A percentile compares a stretch with the other conserved stretches of the same genome.
These are phyloP conservation scores for Aristolochia californica DNA, from an alignment of 164 flowering plant genomes.

Conservation along the genomic window DNA sequence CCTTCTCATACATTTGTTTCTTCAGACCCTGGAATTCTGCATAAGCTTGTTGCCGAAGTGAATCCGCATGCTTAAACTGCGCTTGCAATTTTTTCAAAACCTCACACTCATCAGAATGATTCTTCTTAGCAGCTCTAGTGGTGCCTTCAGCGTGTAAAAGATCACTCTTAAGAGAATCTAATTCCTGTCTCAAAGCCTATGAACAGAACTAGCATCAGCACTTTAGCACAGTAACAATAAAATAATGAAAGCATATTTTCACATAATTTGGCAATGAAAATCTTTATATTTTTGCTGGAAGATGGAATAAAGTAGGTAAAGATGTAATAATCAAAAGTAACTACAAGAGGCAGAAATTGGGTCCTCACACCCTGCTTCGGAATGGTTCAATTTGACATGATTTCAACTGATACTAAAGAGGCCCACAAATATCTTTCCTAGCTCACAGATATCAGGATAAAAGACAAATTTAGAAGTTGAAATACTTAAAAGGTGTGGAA, in stretches of 20 bases:
- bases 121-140: slow-evolving; percentile 35
- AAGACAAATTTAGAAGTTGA: too few species aligned
- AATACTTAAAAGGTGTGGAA: too few species aligned
- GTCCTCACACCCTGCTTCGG: too few species aligned
- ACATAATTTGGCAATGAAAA: too few species aligned
- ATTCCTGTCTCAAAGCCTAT: slow-evolving; percentile 52
- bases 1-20: slow-evolving; percentile 52
- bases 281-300: too few species aligned
- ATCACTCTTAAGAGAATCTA: slow-evolving; percentile 30
- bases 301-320: too few species aligned
- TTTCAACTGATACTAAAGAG: too few species aligned
- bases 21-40: slow-evolving; percentile 30
- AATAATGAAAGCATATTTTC: not conserved
- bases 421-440: too few species aligned
- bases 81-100: slow-evolving; percentile 26
- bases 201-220: slow-evolving; percentile 7
- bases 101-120: slow-evolving; percentile 24
- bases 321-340: too few species aligned
- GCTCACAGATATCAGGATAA: too few species aligned
- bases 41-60: slow-evolving; percentile 65
- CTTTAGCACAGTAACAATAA: not conserved
- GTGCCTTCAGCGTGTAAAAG: slow-evolving; percentile 36
- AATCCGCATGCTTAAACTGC: slow-evolving; percentile 49
- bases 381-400: too few species aligned
- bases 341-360: too few species aligned